Evolutionary conservation across 306 rosid genomes (phyloP).

Genomic region (Alnus glutinosa): DNA sequence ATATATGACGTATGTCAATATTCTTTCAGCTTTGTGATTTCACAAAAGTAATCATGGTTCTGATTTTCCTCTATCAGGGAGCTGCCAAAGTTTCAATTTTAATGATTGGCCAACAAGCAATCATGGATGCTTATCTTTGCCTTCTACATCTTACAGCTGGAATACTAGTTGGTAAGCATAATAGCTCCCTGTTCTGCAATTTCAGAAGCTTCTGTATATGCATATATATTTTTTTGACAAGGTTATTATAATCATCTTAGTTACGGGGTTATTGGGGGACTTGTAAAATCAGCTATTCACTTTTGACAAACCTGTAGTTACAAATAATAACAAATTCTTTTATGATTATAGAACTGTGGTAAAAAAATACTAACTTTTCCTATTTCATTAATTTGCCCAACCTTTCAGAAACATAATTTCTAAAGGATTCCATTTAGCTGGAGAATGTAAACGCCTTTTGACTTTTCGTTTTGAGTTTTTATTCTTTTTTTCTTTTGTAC

Average conservation of each 20-base stretch:
- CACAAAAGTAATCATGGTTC: slow-evolving; percentile 12
- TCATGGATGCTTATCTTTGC: slow-evolving; percentile 98
- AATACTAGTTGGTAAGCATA: slow-evolving; percentile 79
- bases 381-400: neutral
- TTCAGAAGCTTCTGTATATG: neutral
- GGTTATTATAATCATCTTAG: neutral
- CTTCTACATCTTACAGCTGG: slow-evolving; percentile 96
- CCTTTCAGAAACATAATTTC: slow-evolving; percentile 5
- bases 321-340: neutral
- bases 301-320: neutral
- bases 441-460: neutral
- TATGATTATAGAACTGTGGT: slow-evolving; percentile 3
- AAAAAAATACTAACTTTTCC: neutral
- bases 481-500: neutral
- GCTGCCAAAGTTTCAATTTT: slow-evolving; percentile 96
- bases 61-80: slow-evolving; percentile 60
- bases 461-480: neutral
- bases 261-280: neutral
- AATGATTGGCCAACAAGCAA: slow-evolving; percentile 97
- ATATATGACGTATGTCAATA: neutral
- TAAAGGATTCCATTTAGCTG: slow-evolving; percentile 5
- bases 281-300: neutral
- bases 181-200: neutral
- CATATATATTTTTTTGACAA: neutral
- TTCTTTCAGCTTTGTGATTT: neutral